phyloP scores from a whole-genome alignment of 2,329 filamentous ascomycete genomes.

The Lachnellula hyalina region DNA sequence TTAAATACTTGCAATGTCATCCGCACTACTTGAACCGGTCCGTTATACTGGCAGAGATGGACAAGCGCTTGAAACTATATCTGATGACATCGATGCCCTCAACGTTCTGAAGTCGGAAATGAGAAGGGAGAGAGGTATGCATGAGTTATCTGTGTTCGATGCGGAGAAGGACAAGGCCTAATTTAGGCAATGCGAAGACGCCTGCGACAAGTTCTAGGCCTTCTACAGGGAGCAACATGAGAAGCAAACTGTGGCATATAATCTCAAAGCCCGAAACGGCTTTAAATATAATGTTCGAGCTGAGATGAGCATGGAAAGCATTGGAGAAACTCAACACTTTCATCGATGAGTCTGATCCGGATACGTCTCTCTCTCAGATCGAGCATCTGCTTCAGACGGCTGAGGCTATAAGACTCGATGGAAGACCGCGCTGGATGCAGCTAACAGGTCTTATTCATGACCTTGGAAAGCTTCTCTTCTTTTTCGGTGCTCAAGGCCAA shows the following conservation, averaged over 20 bases:
- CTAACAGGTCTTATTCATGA: conserved; percentile 72
- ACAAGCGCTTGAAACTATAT: conserved; percentile 38
- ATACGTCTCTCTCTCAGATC: conserved; percentile 82
- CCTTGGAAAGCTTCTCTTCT: conserved; percentile 73
- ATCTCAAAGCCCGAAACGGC: conserved; percentile 69
- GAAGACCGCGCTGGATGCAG: conserved; percentile 79
- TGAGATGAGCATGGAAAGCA: conserved; percentile 81
- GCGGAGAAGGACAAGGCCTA: too few relatives aligned
- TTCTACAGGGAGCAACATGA: conserved; percentile 73
- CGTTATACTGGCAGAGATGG: conserved; percentile 19
- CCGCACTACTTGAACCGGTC: conserved; percentile 16
- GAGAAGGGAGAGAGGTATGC: conserved; percentile 36
- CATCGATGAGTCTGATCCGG: conserved; percentile 86
- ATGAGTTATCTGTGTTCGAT: too few relatives aligned
- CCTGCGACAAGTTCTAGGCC: conserved; percentile 77
- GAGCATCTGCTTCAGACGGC: conserved; percentile 87
- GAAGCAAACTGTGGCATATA: conserved; percentile 77
- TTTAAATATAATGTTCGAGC: conserved; percentile 60
- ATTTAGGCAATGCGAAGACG: conserved; percentile 78
- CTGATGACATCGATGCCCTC: conserved; percentile 48
- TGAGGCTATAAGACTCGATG: conserved; percentile 83
- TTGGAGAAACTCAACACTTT: conserved; percentile 88
- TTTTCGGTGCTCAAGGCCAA: conserved; percentile 78
- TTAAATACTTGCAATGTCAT: conserved; percentile 21
- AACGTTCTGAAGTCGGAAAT: conserved; percentile 44